Evolutionary conservation across 768 basidiomycete genomes (phyloP), one percentile per base, ranked within the genome.

Genomic region (Hygrophoropsis aurantiaca): DNA sequence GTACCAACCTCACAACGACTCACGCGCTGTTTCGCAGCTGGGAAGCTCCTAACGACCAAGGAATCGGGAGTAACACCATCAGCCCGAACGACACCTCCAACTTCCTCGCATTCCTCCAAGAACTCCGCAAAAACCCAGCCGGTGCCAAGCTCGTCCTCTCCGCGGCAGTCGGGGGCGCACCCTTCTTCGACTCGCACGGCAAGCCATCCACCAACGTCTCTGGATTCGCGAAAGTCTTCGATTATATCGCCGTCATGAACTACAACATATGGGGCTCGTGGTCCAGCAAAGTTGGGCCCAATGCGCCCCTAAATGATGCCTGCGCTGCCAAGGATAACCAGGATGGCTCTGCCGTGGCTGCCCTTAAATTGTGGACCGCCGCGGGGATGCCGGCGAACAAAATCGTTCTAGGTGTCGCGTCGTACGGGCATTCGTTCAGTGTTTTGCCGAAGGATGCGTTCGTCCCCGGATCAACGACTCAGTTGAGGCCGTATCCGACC

Each of bases 401-500:
- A 68, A 87, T 94, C 49, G 80, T 91, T 10, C 79, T 97, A 7
- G 92, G 89, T 40, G 81, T 94, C 2, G 80, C 91, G 8, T 67
- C 84, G 3, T 94, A 91, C 65, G 91, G 91, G 0, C 89, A 90
- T 62, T 82, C 89, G 10, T 94, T 74, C 70, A 53, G 49, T 10
- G 73, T 79, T 32, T 58, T 73, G 5, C 38, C 60, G 4, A 54
- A 48, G 8, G 56, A 67, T 27, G 80, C 80, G 0, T 57, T 76
- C 49, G 50, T 58, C 3, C 45, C 57, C 20, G 59, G 57, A 18
- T 68, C 74, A n/a, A 36, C 52, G 4, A 69, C 58, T 11, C 59
- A 58, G 15, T 64, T 85, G 5, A 66, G 59, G 13, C 35, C 72
- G 15, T 84, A 77, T 61, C 79, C 84, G 0, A 40, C 59, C 8